Percentiles rank a stretch among this genome's conserved stretches.
Evolutionary conservation across 176 grass and related monocot genomes (phyloP).

Genomic region (Aegilops bicornis): DNA sequence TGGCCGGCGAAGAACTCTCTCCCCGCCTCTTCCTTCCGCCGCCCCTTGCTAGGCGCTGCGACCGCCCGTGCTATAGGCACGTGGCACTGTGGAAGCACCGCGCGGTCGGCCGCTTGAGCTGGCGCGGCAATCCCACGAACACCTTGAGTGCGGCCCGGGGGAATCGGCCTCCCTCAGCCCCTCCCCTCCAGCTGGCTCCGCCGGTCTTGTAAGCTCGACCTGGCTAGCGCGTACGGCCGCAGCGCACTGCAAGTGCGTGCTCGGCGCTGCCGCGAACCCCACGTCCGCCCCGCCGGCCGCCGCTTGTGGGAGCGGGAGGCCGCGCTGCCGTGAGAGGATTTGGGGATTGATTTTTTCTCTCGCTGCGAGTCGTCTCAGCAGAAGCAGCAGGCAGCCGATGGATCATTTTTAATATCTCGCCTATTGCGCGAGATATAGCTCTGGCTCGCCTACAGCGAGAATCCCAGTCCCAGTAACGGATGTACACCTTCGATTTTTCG

Average conservation of each 20-base stretch:
- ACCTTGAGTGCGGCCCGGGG: background rate
- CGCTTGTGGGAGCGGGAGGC: too few relatives aligned
- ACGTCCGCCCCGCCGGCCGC: too few relatives aligned
- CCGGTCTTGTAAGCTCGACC: background rate
- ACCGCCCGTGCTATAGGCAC: background rate
- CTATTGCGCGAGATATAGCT: too few relatives aligned
- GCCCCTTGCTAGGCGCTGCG: background rate
- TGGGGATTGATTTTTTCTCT: too few relatives aligned
- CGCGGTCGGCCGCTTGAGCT: background rate
- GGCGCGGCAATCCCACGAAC: background rate
- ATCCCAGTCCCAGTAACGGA: too few relatives aligned
- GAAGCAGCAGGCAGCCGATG: too few relatives aligned
- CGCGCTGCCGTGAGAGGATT: too few relatives aligned
- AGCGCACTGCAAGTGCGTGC: background rate
- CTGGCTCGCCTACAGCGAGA: too few relatives aligned
- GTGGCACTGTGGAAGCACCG: background rate
- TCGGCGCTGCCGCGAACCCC: too few relatives aligned
- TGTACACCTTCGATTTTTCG: too few relatives aligned
- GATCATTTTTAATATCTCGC: too few relatives aligned
- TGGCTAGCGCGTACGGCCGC: background rate
- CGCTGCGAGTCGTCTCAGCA: too few relatives aligned
- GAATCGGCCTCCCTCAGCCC: background rate
- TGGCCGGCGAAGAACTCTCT: background rate
- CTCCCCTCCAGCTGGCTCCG: background rate
- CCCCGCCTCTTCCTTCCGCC: background rate